phyloP scores from a whole-genome alignment of 1,284 basidiomycete species.

The Cryptococcus sp. region DNA sequence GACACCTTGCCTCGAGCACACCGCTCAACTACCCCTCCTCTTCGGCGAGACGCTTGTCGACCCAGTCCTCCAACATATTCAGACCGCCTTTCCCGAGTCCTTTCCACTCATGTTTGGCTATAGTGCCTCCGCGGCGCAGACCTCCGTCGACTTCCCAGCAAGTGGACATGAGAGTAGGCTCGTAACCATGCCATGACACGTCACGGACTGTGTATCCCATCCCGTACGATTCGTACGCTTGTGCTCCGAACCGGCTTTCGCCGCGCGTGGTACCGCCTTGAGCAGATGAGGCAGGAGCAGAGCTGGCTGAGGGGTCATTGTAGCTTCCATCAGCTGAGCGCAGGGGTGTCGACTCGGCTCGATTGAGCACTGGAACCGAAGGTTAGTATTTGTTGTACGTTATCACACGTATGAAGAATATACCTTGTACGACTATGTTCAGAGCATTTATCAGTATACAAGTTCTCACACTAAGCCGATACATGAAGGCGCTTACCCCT shows the following conservation, averaged over 20 bases:
- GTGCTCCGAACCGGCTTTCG: slow-evolving; percentile 56
- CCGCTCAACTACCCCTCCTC: neutral
- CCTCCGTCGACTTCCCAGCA: slow-evolving; percentile 70
- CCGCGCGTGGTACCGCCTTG: neutral
- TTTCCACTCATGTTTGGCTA: slow-evolving; percentile 93
- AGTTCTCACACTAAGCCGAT: neutral
- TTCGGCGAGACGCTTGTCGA: slow-evolving; percentile 60
- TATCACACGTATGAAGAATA: neutral
- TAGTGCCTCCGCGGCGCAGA: slow-evolving; percentile 63
- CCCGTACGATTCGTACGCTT: slow-evolving; percentile 45
- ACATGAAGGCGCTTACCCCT: slow-evolving; percentile 41
- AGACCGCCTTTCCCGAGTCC: slow-evolving; percentile 70
- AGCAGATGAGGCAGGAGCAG: slow-evolving; percentile 18
- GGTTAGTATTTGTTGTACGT: neutral
- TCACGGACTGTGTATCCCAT: slow-evolving; percentile 64
- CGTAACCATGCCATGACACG: slow-evolving; percentile 61
- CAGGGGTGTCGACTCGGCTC: slow-evolving; percentile 72
- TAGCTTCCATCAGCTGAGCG: slow-evolving; percentile 50
- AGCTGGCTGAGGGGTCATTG: slow-evolving; percentile 45
- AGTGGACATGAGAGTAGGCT: slow-evolving; percentile 87
- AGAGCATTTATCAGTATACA: neutral
- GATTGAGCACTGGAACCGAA: slow-evolving; percentile 65
- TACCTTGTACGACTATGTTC: slow-evolving; percentile 27
- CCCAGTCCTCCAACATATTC: slow-evolving; percentile 69
- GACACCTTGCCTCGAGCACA: neutral